Percentiles rank a stretch among this genome's conserved stretches.
Evolutionary conservation across 768 basidiomycete genomes (phyloP).

Genomic region (Calocybe cyanea): DNA sequence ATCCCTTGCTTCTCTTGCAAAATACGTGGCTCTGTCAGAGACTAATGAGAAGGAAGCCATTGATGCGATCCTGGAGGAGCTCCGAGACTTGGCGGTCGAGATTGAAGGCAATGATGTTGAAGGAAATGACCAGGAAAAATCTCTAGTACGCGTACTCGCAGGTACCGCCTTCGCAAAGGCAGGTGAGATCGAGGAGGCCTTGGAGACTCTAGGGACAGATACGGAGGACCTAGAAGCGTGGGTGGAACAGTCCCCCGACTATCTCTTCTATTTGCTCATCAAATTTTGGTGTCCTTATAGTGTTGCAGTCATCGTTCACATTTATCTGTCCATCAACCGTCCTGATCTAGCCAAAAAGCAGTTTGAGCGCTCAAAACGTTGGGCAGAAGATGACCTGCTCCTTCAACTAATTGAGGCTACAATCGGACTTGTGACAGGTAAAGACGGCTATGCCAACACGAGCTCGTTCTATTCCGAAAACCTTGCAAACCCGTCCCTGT

Average conservation of each 20-base stretch:
- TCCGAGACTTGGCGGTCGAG: slow-evolving; percentile 84
- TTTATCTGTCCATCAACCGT: slow-evolving; percentile 88
- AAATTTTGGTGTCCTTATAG: slow-evolving; percentile 33
- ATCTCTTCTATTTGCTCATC: too few relatives aligned
- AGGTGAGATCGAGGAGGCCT: slow-evolving; percentile 86
- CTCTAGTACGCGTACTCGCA: slow-evolving; percentile 72
- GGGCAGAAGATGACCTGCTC: slow-evolving; percentile 87
- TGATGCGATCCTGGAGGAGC: slow-evolving; percentile 68
- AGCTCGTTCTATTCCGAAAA: slow-evolving; percentile 79
- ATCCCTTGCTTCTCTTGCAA: slow-evolving; percentile 72
- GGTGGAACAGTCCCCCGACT: slow-evolving; percentile 24
- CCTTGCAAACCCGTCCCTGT: slow-evolving; percentile 72
- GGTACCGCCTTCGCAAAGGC: slow-evolving; percentile 85
- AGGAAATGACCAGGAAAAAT: slow-evolving; percentile 63
- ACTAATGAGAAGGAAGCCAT: slow-evolving; percentile 46
- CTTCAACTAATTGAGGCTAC: slow-evolving; percentile 87
- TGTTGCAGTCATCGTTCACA: slow-evolving; percentile 77
- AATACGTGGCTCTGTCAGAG: slow-evolving; percentile 49
- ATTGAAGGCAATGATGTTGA: slow-evolving; percentile 77
- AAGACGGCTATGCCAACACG: slow-evolving; percentile 57
- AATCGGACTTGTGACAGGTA: slow-evolving; percentile 71
- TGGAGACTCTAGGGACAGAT: slow-evolving; percentile 80
- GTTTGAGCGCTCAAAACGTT: slow-evolving; percentile 77
- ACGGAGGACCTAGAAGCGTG: slow-evolving; percentile 86
- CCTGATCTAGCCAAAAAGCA: slow-evolving; percentile 84